Conservation (phyloP, 1,139 yeast genomes). For the Magnusiomyces starmeri region DNA sequence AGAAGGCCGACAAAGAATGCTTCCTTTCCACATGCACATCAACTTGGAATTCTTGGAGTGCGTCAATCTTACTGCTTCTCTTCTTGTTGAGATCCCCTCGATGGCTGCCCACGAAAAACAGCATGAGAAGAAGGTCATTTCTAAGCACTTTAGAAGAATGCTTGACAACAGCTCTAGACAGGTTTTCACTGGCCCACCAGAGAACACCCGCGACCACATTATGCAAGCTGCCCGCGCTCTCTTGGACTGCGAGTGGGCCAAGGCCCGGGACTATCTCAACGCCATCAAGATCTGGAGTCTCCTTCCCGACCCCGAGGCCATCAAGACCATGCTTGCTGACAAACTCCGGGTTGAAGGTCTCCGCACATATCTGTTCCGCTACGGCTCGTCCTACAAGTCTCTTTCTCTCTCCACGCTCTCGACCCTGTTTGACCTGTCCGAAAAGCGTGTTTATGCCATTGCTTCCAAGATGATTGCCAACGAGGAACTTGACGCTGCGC, state of each 20-base stretch:
- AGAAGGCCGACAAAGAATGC: slow-evolving; percentile 70
- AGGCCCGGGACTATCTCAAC: slow-evolving; percentile 62
- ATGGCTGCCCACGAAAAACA: slow-evolving; percentile 53
- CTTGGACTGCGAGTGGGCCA: slow-evolving; percentile 85
- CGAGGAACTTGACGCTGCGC: slow-evolving; percentile 66
- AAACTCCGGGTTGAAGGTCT: slow-evolving; percentile 86
- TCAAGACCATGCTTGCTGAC: slow-evolving; percentile 61
- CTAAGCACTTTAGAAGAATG: slow-evolving; percentile 85
- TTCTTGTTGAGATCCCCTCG: slow-evolving; percentile 86
- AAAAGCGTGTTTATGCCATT: slow-evolving; percentile 50
- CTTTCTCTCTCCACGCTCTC: slow-evolving; percentile 65
- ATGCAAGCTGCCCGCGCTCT: slow-evolving; percentile 89
- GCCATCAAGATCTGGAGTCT: slow-evolving; percentile 86
- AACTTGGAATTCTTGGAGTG: slow-evolving; percentile 92
- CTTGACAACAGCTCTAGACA: slow-evolving; percentile 92
- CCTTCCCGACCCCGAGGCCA: slow-evolving; percentile 56
- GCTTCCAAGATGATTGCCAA: slow-evolving; percentile 68
- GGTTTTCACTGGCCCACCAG: slow-evolving; percentile 96
- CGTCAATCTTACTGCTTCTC: slow-evolving; percentile 83
- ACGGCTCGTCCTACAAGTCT: slow-evolving; percentile 67
- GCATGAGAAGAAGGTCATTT: slow-evolving; percentile 52
- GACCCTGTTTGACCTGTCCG: slow-evolving; percentile 56
- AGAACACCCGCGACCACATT: slow-evolving; percentile 88
- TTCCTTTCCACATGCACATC: slow-evolving; percentile 98
- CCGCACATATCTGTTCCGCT: slow-evolving; percentile 82